Conservation (phyloP, 179 eudicot genomes). For the Silene coronaria region DNA sequence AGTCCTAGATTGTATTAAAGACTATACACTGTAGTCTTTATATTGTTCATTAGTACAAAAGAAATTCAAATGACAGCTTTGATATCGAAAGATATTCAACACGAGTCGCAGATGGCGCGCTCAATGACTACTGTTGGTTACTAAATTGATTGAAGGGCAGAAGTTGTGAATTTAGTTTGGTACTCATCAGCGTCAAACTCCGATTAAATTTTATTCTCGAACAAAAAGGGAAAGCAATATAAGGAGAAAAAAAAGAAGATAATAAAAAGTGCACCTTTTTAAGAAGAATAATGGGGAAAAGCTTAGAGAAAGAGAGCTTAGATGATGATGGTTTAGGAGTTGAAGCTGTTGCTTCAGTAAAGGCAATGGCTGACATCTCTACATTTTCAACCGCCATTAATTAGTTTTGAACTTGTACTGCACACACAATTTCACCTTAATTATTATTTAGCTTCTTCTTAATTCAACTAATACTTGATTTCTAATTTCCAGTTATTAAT, state of each 20-base stretch:
- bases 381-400: constrained; percentile 16
- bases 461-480: too few relatives aligned
- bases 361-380: background rate
- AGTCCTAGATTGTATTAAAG: too few relatives aligned
- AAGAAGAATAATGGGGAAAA: constrained; percentile 9
- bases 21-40: too few relatives aligned
- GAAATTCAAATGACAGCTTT: too few relatives aligned
- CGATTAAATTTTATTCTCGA: too few relatives aligned
- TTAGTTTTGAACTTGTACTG: background rate
- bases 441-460: background rate
- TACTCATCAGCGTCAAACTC: too few relatives aligned
- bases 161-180: too few relatives aligned
- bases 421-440: background rate
- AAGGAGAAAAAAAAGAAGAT: background rate
- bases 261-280: constrained; percentile 20
- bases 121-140: too few relatives aligned
- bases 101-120: too few relatives aligned
- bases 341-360: constrained; percentile 1
- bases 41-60: too few relatives aligned
- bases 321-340: background rate
- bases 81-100: too few relatives aligned
- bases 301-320: background rate
- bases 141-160: too few relatives aligned
- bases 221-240: background rate
- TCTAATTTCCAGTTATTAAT: background rate